These are phyloP conservation scores for Fusarium newnesense DNA, from an alignment of 2,329 filamentous ascomycete genomes.

Conservation along the genomic window DNA sequence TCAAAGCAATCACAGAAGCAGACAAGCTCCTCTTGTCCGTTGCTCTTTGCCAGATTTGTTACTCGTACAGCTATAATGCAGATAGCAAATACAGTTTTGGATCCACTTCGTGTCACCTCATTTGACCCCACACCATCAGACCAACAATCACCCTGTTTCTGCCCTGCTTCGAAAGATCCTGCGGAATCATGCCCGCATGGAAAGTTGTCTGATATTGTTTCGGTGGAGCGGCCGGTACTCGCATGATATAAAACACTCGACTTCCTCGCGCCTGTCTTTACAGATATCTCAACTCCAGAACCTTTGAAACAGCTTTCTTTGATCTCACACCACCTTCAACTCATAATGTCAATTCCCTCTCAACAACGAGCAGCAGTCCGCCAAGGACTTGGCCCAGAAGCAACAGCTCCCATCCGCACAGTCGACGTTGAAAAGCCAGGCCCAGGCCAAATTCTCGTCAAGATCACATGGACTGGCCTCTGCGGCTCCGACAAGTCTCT, in stretches of 20 bases:
- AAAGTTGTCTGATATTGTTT: background rate
- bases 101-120: slow-evolving; percentile 2
- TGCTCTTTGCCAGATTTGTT: background rate
- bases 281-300: too few relatives aligned
- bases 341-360: slow-evolving; percentile 30
- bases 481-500: slow-evolving; percentile 43
- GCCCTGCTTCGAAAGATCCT: background rate
- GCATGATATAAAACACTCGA: background rate
- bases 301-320: rapidly evolving
- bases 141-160: background rate
- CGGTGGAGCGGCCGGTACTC: background rate
- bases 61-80: background rate
- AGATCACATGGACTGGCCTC: slow-evolving; percentile 39
- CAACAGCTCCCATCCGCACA: slow-evolving; percentile 24
- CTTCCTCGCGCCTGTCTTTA: background rate
- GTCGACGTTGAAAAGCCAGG: slow-evolving; percentile 36
- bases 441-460: slow-evolving; percentile 37
- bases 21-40: background rate
- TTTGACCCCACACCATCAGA: background rate
- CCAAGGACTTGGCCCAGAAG: slow-evolving; percentile 27
- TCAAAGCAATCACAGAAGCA: background rate
- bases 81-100: background rate
- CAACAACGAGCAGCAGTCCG: slow-evolving; percentile 39
- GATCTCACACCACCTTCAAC: rapidly evolving
- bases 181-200: background rate